A percentile compares a stretch with the other conserved stretches of the same genome.
Conservation (phyloP, 768 basidiomycete genomes). For the Leccinum obscurum region DNA sequence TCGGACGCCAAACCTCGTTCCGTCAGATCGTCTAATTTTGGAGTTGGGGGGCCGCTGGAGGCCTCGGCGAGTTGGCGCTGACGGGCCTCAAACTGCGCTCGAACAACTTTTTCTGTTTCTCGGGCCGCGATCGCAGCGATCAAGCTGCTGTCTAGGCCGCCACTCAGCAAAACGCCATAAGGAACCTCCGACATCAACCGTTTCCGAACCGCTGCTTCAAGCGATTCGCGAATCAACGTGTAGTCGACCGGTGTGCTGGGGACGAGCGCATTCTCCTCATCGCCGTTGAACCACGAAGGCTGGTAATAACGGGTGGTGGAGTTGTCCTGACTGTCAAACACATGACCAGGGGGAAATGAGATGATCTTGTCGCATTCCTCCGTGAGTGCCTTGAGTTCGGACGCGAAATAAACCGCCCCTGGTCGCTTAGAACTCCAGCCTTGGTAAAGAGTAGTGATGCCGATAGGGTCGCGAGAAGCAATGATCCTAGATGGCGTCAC, state of each 20-base stretch:
- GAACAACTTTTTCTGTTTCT: constrained; percentile 90
- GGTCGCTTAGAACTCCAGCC: constrained; percentile 87
- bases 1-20: constrained; percentile 52
- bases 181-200: constrained; percentile 98
- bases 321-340: constrained; percentile 83
- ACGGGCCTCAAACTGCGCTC: constrained; percentile 72
- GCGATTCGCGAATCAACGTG: constrained; percentile 68
- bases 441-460: constrained; percentile 98
- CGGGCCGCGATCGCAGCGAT: constrained; percentile 94
- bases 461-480: constrained; percentile 95
- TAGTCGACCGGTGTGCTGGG: constrained; percentile 66
- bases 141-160: constrained; percentile 93
- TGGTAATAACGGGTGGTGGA: constrained; percentile 83
- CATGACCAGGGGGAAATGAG: constrained; percentile 96
- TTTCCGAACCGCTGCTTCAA: constrained; percentile 93
- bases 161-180: constrained; percentile 93
- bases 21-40: constrained; percentile 42
- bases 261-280: constrained; percentile 57
- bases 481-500: constrained; percentile 87
- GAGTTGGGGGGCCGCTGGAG: constrained; percentile 58
- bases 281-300: constrained; percentile 89
- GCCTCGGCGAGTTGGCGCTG: constrained; percentile 56
- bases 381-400: constrained; percentile 89
- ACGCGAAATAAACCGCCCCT: constrained; percentile 87
- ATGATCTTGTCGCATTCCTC: constrained; percentile 95